Conservation (phyloP, 805 yeast genomes). For the Ogataea paradorogensis region DNA sequence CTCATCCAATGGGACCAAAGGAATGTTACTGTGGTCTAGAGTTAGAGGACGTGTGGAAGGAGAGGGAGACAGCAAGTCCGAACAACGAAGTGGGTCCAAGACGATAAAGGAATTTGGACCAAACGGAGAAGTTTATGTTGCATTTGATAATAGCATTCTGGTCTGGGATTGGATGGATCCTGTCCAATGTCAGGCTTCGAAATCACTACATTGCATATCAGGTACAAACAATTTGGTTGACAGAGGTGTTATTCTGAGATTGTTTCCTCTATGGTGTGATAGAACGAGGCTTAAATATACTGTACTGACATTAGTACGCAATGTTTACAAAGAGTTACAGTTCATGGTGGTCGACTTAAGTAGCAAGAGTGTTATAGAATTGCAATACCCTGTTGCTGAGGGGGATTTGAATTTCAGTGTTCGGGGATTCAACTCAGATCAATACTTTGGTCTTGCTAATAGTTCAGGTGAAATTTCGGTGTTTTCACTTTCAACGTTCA, state of each 20-base stretch:
- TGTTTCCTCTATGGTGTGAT: conserved; percentile 27
- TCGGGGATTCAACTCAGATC: conserved; percentile 10
- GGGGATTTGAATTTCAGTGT: conserved; percentile 11
- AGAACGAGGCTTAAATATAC: conserved; percentile 23
- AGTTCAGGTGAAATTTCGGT: conserved; percentile 17
- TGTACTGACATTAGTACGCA: conserved; percentile 16
- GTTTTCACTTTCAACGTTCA: conserved; percentile 1
- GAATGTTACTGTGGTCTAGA: conserved; percentile 3
- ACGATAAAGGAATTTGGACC: conserved; percentile 33
- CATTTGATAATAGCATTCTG: conserved; percentile 29
- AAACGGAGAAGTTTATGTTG: conserved; percentile 37
- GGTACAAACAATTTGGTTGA: conserved; percentile 10
- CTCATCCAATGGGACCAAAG: background rate
- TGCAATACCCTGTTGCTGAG: conserved; percentile 5
- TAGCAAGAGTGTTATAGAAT: background rate
- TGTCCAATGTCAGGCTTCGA: background rate
- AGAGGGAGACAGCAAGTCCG: conserved; percentile 6
- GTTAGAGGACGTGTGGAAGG: conserved; percentile 4
- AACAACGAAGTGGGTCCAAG: background rate
- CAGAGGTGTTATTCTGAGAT: conserved; percentile 13
- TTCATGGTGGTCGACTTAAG: conserved; percentile 10
- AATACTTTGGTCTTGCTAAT: conserved; percentile 20
- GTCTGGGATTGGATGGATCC: conserved; percentile 39
- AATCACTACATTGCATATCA: conserved; percentile 32
- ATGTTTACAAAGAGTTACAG: conserved; percentile 20